phyloP scores from a whole-genome alignment of 73 alveolate genomes.

The Durusdinium trenchii region DNA sequence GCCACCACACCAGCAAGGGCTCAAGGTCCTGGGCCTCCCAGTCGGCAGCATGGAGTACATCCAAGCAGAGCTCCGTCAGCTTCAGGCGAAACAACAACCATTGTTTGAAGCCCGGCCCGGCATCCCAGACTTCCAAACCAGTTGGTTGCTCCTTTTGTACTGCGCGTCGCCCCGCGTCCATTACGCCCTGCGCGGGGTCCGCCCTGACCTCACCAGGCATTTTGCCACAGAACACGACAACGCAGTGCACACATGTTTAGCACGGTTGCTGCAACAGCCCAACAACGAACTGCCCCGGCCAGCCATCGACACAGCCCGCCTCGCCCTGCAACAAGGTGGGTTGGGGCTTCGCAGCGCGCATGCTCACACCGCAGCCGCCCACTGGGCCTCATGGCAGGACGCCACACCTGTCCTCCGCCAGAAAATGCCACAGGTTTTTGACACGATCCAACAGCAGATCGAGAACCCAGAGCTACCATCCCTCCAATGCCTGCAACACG shows the following conservation, averaged over 20 bases:
- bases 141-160: no score
- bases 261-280: no score
- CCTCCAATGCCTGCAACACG: background rate
- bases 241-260: no score
- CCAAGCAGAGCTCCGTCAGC: background rate
- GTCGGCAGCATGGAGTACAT: background rate
- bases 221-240: no score
- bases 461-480: background rate
- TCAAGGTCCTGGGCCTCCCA: background rate
- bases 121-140: background rate
- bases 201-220: no score
- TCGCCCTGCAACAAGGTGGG: no score
- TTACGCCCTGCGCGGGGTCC: no score
- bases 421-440: background rate
- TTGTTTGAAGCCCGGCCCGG: background rate
- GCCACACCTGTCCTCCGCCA: background rate
- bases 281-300: no score
- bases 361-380: conserved; percentile 14
- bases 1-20: background rate
- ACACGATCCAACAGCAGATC: background rate
- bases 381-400: background rate
- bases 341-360: no score
- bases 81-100: background rate
- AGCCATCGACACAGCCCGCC: no score
- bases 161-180: no score